phyloP scores from a whole-genome alignment of 805 yeast species.

The Naumovozyma castellii region DNA sequence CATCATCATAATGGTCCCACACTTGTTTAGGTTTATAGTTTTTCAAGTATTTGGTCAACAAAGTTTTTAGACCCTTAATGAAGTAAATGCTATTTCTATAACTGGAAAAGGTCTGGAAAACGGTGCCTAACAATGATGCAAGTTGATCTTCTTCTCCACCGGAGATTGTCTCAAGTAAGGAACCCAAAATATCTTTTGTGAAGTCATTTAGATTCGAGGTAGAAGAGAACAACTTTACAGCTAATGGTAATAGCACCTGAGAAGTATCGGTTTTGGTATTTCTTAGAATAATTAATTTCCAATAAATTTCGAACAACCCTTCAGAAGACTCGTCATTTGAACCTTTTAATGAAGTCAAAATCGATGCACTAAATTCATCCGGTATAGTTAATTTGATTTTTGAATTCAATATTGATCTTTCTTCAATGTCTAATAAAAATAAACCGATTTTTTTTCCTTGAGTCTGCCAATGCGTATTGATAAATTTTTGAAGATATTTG shows the following conservation, averaged over 20 bases:
- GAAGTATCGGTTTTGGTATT: slow-evolving; percentile 28
- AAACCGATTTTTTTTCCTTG: slow-evolving; percentile 32
- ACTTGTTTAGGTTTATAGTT: not conserved
- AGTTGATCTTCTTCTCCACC: slow-evolving; percentile 16
- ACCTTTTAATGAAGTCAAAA: slow-evolving; percentile 6
- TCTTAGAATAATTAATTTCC: slow-evolving; percentile 42
- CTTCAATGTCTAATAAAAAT: slow-evolving; percentile 34
- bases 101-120: slow-evolving; percentile 18
- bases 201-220: slow-evolving; percentile 17
- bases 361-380: slow-evolving; percentile 11
- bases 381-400: slow-evolving; percentile 28
- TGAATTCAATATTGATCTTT: slow-evolving; percentile 24
- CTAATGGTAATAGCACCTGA: slow-evolving; percentile 3
- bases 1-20: not conserved
- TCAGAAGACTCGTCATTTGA: slow-evolving; percentile 3
- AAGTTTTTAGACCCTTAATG: slow-evolving; percentile 29
- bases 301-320: slow-evolving; percentile 35
- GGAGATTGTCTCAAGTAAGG: slow-evolving; percentile 30
- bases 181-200: slow-evolving; percentile 35
- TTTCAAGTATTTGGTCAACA: slow-evolving; percentile 6
- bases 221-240: not conserved
- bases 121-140: slow-evolving; percentile 9
- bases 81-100: slow-evolving; percentile 32
- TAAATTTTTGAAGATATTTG: slow-evolving; percentile 39
- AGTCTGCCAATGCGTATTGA: slow-evolving; percentile 36